Evolutionary conservation across 768 basidiomycete genomes (phyloP).

Genomic region (Kwoniella shandongensis): DNA sequence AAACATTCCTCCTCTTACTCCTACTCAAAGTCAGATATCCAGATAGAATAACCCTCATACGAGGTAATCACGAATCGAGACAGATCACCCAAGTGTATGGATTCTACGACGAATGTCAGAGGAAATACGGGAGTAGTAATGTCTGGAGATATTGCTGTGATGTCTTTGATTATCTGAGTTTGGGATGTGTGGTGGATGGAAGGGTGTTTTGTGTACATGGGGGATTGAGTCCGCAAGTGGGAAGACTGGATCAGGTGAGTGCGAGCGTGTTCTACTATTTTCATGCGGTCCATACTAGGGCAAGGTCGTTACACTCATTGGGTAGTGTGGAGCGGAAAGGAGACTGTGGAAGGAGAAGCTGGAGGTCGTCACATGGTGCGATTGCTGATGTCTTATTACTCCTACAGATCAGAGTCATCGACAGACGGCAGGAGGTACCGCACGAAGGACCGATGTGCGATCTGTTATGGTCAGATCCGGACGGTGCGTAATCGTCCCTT

Average conservation of each 20-base stretch:
- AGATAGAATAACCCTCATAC: slow-evolving; percentile 82
- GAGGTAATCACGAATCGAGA: slow-evolving; percentile 94
- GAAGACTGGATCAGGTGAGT: slow-evolving; percentile 80
- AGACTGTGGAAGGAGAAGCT: no score
- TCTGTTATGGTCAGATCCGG: slow-evolving; percentile 98
- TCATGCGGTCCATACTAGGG: no score
- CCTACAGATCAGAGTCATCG: slow-evolving; percentile 79
- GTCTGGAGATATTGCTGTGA: slow-evolving; percentile 99
- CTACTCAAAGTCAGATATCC: slow-evolving; percentile 95
- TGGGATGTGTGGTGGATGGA: slow-evolving; percentile 95
- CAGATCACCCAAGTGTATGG: slow-evolving; percentile 86
- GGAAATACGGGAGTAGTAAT: slow-evolving; percentile 89
- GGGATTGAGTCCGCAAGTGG: slow-evolving; percentile 84
- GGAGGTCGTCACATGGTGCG: no score
- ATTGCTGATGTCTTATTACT: not conserved
- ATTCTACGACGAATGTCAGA: slow-evolving; percentile 80
- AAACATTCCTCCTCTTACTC: slow-evolving; percentile 85
- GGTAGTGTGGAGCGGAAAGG: no score
- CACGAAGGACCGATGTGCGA: slow-evolving; percentile 99
- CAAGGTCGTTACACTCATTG: no score
- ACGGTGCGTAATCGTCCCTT: slow-evolving; percentile 62
- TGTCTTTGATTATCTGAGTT: slow-evolving; percentile 93
- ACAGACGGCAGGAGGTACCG: slow-evolving; percentile 94
- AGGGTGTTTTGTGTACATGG: slow-evolving; percentile 97
- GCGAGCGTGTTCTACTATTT: no score